Percentiles rank a stretch among this genome's conserved stretches.
Evolutionary conservation across 164 flowering plant species (phyloP).

Genomic region (Sextonia rubra): DNA sequence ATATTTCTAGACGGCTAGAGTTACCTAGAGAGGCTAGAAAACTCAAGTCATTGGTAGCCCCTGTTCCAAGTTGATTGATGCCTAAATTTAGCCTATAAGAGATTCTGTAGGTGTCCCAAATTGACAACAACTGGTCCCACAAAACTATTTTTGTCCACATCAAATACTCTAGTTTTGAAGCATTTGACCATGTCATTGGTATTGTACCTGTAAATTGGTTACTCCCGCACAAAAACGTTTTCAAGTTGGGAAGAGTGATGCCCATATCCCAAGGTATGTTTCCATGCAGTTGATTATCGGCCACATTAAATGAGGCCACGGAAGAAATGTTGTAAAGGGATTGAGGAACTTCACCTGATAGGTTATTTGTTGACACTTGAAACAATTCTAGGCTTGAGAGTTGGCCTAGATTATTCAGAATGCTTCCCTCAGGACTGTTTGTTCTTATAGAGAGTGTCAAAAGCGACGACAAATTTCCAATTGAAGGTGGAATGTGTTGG

Average conservation of each 20-base stretch:
- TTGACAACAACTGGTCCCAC: constrained; percentile 5
- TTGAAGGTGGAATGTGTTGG: constrained; percentile 34
- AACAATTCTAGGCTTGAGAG: constrained; percentile 24
- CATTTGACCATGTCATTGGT: constrained; percentile 13
- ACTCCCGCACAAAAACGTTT: not conserved
- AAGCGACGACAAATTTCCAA: constrained; percentile 36
- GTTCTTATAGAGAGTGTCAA: constrained; percentile 12
- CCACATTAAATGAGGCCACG: constrained; percentile 20
- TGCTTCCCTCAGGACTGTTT: constrained; percentile 27
- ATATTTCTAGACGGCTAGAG: not conserved
- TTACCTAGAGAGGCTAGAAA: constrained; percentile 3
- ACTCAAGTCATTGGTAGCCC: not conserved
- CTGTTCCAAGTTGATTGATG: not conserved
- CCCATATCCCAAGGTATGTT: constrained; percentile 12
- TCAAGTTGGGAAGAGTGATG: constrained; percentile 25
- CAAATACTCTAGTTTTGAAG: not conserved
- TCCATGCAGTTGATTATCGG: constrained; percentile 35
- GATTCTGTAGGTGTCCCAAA: constrained; percentile 1
- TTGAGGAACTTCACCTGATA: constrained; percentile 38
- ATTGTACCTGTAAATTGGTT: not conserved
- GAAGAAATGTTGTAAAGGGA: constrained; percentile 48
- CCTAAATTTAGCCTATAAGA: not conserved
- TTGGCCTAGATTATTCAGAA: constrained; percentile 28
- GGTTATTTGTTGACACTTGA: constrained; percentile 29
- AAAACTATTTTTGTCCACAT: not conserved